phyloP scores from a whole-genome alignment of 768 basidiomycete species.

The Termitomyces sp. region DNA sequence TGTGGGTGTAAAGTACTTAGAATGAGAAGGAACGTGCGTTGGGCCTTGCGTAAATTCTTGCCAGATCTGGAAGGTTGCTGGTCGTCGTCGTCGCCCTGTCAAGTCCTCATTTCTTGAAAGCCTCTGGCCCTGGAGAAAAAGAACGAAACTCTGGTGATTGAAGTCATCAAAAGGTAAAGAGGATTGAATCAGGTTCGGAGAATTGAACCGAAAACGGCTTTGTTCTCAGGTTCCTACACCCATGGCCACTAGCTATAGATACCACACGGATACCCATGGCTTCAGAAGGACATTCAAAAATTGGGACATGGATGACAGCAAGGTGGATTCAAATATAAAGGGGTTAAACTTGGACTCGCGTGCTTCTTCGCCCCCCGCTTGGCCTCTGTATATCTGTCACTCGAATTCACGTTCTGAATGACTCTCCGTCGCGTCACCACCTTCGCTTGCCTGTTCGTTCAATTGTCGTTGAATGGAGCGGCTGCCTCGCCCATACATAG shows the following conservation, averaged over 20 bases:
- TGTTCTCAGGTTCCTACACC: neutral
- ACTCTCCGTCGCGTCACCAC: conserved; percentile 1
- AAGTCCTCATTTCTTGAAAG: neutral
- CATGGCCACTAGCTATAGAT: neutral
- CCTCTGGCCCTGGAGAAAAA: no score
- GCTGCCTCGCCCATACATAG: neutral
- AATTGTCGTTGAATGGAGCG: neutral
- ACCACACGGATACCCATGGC: neutral
- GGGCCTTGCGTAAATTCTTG: neutral
- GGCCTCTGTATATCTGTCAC: neutral
- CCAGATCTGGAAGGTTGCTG: neutral
- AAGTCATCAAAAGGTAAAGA: neutral
- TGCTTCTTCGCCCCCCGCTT: neutral
- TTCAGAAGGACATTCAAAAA: neutral
- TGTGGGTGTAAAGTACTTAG: neutral
- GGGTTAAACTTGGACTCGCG: neutral
- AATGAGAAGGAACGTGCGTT: neutral
- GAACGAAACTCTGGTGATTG: neutral
- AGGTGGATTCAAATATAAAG: neutral
- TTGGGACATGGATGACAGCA: neutral
- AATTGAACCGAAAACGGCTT: neutral
- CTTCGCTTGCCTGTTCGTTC: neutral
- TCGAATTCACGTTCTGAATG: neutral
- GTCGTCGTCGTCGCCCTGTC: neutral
- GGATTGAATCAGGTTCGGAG: no score